Evolutionary conservation across 148 eudicot species (phyloP), one percentile per base, ranked within the genome.

Genomic region (Silene latifolia): DNA sequence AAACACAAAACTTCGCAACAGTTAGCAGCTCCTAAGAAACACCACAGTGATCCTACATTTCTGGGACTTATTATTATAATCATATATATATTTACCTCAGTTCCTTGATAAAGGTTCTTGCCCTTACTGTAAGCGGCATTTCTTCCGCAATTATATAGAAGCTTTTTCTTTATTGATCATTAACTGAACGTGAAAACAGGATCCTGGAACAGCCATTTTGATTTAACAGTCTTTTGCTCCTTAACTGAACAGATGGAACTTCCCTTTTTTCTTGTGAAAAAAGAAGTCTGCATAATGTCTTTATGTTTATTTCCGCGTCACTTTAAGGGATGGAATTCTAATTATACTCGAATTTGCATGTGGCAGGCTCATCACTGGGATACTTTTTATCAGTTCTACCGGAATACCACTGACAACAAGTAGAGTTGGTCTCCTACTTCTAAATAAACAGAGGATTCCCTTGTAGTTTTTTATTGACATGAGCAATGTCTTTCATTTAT

Each of bases 361-460:
- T 72, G 74, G 85, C 97, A 95, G 99, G 88, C 89, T 69, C 83
- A 83, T 65, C 97, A 95, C 79, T 95, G 99, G 99, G 99, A 95
- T 75, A 88, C 91, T 61, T 95, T 95, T 77, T 90, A 95, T 80
- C 56, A 87, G 73, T 95, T 95, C 90, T 95, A 95, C 88, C 84
- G 90, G 83, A 95, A 89, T 82, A 95, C 99, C 58, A 89, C 99
- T 53, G 99, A 95, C 82, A 92, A 95, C 86, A 95, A 95, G 98
- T 93, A 74, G 72, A 73, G 72, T 62, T 77, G 60, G 63, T 48
- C 35, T n/a, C 80, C 74, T 39, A 72, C 61, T 66, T 73, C 63
- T 54, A 66, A 74, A 56, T 65, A 32, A 57, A n/a, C 65, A 53
- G 58, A 35, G 35, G 63, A 76, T 17, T 59, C 70, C 32, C 69